Evolutionary conservation across 257 asterid genomes (phyloP), one percentile per base, ranked within the genome.

Genomic region (Cynanchum wilfordii): DNA sequence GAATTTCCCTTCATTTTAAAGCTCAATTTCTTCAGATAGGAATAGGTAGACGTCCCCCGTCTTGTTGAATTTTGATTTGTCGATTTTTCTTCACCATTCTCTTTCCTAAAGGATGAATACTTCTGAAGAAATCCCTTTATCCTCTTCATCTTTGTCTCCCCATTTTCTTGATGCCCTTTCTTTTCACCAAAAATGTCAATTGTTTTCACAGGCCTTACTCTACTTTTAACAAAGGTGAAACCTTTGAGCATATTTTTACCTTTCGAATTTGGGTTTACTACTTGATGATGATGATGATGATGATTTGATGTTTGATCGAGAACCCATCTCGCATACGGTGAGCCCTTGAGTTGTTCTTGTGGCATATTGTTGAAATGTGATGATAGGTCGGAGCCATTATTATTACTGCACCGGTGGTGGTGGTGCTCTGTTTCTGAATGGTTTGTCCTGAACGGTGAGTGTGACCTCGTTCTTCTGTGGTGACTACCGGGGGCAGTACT

Each of bases 281-380:
- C 79, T 75, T 78, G n/a, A n/a, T n/a, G n/a, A 71, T 83, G 36
- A 30, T 33, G 38, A 33, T 33, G 38, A 33, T 33, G 38, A 33
- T 33, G 38, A 33, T 33, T 33, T 33, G 38, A 79, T 4, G 80
- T 79, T 67, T 87, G 89, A 54, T 84, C 83, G 5, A 82, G 73
- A 27, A 88, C 90, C 86, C 87, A 89, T 75, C 95, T 86, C 51
- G 95, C 90, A 49, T 89, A 89, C 2, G 81, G 83, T 20, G 90
- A 86, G 51, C 96, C 95, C 68, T 88, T 91, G 70, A 86, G 83
- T 67, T 89, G 89, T 69, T 77, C 72, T 1, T 86, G 92, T 62
- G 22, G 57, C 22, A 50, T 50, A 5, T 83, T 76, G 42, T 79
- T 78, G 45, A 58, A 52, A 51, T 77, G 79, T 22, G 77, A 71